These are phyloP conservation scores for Gypsophila paniculata DNA, from an alignment of 179 eudicot species.

Conservation along the genomic window DNA sequence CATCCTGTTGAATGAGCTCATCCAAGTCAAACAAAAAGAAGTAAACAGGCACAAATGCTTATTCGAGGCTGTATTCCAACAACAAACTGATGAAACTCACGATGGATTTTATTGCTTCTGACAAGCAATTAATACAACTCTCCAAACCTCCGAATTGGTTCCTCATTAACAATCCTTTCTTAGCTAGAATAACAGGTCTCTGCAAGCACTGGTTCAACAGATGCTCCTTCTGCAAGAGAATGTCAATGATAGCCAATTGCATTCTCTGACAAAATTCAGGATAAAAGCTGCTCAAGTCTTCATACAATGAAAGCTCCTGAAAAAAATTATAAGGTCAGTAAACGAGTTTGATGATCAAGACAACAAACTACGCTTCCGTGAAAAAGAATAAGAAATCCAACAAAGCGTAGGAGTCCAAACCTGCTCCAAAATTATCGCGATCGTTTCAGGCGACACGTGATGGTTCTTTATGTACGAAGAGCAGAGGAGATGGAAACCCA, in stretches of 20 bases:
- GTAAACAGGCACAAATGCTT: background rate
- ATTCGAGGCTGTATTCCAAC: background rate
- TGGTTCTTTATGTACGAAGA: conserved; percentile 17
- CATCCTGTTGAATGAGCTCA: conserved; percentile 34
- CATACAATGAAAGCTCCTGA: conserved; percentile 74
- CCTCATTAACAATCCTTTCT: conserved; percentile 57
- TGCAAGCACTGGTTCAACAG: conserved; percentile 38
- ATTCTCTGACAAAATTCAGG: conserved; percentile 55
- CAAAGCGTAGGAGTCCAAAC: conserved; percentile 32
- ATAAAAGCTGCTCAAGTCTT: conserved; percentile 44
- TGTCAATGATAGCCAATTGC: conserved; percentile 53
- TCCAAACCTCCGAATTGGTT: conserved; percentile 46
- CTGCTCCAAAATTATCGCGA: conserved; percentile 68
- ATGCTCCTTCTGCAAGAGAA: conserved; percentile 57
- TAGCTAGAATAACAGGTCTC: conserved; percentile 49
- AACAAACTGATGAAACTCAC: conserved; percentile 37
- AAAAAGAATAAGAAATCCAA: background rate
- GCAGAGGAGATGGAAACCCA: conserved; percentile 43
- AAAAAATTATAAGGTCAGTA: conserved; percentile 14
- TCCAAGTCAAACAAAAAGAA: conserved; percentile 22
- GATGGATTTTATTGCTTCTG: conserved; percentile 62
- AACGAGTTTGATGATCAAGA: conserved; percentile 1
- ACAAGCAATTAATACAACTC: conserved; percentile 51
- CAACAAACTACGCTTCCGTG: background rate
- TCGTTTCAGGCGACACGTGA: conserved; percentile 37